These are phyloP conservation scores for Pythium sukuiense DNA, from an alignment of 352 stramenopile species.

Conservation along the genomic window DNA sequence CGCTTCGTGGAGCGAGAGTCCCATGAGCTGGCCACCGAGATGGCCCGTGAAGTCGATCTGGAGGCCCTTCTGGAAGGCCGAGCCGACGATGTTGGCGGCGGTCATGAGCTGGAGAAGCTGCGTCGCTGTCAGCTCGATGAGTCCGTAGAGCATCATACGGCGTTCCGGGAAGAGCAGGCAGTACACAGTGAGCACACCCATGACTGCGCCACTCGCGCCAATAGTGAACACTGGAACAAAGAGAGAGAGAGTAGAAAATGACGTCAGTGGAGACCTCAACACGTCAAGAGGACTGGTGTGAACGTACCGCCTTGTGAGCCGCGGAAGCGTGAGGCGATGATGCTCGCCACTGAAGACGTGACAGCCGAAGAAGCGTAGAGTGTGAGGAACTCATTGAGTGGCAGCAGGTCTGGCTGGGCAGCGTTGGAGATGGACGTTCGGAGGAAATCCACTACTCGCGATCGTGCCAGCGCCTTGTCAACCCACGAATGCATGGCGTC, in stretches of 20 bases:
- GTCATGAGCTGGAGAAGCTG: conserved; percentile 61
- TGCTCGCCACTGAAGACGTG: conserved; percentile 67
- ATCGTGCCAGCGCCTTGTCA: conserved; percentile 49
- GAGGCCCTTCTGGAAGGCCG: conserved; percentile 39
- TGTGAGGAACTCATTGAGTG: conserved; percentile 62
- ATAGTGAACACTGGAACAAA: conserved; percentile 66
- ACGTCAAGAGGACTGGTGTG: neutral
- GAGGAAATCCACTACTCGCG: conserved; percentile 44
- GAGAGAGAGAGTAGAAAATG: neutral
- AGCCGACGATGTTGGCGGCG: conserved; percentile 64
- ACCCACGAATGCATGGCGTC: conserved; percentile 46
- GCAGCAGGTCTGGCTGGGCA: conserved; percentile 35
- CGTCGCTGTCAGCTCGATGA: conserved; percentile 48
- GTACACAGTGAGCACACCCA: conserved; percentile 76
- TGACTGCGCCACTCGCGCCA: conserved; percentile 77
- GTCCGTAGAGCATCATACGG: conserved; percentile 41
- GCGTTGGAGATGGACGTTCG: conserved; percentile 31
- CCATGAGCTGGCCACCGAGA: conserved; percentile 61
- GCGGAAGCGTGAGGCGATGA: conserved; percentile 63
- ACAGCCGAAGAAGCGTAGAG: conserved; percentile 75
- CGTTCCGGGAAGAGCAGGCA: conserved; percentile 72
- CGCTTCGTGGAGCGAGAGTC: conserved; percentile 49
- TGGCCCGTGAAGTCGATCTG: conserved; percentile 78
- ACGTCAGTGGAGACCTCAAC: neutral
- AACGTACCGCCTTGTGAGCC: conserved; percentile 50